Conservation (phyloP, 2,329 filamentous ascomycete genomes). For the Phyllosticta citribraziliensis region DNA sequence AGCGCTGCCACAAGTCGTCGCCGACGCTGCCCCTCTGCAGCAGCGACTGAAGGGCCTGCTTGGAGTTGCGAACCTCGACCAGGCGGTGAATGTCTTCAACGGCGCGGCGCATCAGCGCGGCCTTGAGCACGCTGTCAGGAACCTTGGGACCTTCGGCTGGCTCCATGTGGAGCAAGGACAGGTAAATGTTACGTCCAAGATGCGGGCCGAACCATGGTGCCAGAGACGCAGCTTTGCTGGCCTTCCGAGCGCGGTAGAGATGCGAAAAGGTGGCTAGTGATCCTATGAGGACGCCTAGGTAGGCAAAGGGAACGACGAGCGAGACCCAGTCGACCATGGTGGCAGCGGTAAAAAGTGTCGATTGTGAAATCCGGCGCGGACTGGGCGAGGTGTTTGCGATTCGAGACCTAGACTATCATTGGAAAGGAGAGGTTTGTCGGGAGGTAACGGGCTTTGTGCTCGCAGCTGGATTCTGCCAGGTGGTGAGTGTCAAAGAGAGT, state of each 20-base stretch:
- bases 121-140: constrained; percentile 77
- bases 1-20: constrained; percentile 91
- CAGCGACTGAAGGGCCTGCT: constrained; percentile 74
- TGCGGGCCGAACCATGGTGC: constrained; percentile 92
- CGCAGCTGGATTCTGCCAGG: not conserved
- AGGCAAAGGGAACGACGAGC: constrained; percentile 78
- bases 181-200: constrained; percentile 86
- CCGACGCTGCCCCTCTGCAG: constrained; percentile 87
- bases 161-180: constrained; percentile 77
- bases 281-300: constrained; percentile 76
- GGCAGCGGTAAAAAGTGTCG: not conserved
- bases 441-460: constrained; percentile 4
- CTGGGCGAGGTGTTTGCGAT: not conserved
- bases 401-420: constrained; percentile 2
- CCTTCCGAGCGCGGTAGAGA: constrained; percentile 88
- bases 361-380: not conserved
- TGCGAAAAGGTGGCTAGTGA: constrained; percentile 87
- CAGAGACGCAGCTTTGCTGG: constrained; percentile 66
- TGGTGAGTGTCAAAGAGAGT: not conserved
- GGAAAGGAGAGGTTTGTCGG: not conserved
- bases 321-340: constrained; percentile 66
- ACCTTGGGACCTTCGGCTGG: constrained; percentile 52
- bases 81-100: constrained; percentile 90
- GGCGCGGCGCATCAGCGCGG: constrained; percentile 78
- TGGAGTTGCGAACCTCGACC: constrained; percentile 77